Evolutionary conservation across 352 stramenopile genomes (phyloP), one percentile per base, ranked within the genome.

Genomic region (Peronospora destructor): DNA sequence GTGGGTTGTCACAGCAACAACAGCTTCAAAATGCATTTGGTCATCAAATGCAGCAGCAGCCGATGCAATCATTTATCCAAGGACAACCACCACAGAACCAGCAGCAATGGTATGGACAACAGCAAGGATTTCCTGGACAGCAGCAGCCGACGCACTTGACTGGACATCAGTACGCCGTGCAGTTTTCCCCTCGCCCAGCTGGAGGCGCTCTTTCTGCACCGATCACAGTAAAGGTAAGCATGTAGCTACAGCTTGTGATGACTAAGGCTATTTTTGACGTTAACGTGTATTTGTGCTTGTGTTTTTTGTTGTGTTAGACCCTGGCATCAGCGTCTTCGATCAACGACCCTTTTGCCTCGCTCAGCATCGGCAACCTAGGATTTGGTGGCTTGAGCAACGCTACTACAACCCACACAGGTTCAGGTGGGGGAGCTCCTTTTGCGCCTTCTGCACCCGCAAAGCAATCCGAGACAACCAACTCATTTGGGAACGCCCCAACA

Each of bases 341-440:
- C 37, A 85, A 78, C 32, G 81, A 91, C 47, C 81, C 76, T 12
- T 91, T 91, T 43, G 75, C 81, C 6, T 73, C 81, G 3, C 66
- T 91, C 1, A 84, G 71, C 43, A 66, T 89, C 12, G 68, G 69
- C 21, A 71, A 54, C 11, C 65, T 87, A 13, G 75, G 73, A 32
- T 62, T 85, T 25, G 60, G 60, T 23, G 66, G 56, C 25, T 56
- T 47, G 11, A 58, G 49, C 35, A 57, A 52, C 44, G 28, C 61
- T 13, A 54, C 33, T 33, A 33, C 42, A 16, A 38, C 54, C 21
- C 49, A 53, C 9, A 65, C 58, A 47, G 36, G 48, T 29, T 65
- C 58, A 17, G 58, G 58, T 40, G 64, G 57, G 45, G 47, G 52
- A 38, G 19, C 44, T 19, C 45, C 42, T 1, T 61, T 69, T n/a